Percentiles rank a stretch among this genome's conserved stretches.
Conservation (phyloP, 306 rosid genomes). For the Benincasa hispida region DNA sequence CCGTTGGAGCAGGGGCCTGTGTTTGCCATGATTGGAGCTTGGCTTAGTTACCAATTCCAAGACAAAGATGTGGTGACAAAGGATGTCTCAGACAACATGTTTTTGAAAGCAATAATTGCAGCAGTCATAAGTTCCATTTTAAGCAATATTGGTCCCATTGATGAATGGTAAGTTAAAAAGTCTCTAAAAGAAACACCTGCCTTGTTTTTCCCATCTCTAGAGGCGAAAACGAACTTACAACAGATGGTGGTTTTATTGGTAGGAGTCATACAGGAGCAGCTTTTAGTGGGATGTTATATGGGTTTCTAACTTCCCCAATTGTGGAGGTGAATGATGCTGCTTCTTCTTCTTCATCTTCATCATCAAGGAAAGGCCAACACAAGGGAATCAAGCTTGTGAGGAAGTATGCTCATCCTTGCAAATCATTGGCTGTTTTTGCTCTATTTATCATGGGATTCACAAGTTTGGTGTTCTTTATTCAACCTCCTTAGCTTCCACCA, state of each 20-base stretch:
- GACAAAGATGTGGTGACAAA: conserved; percentile 39
- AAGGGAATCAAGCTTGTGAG: conserved; percentile 59
- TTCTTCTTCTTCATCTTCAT: conserved; percentile 8
- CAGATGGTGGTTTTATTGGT: too few species aligned
- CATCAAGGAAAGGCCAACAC: conserved; percentile 26
- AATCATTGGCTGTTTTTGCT: conserved; percentile 43
- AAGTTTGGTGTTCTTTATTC: conserved; percentile 44
- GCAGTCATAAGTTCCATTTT: conserved; percentile 44
- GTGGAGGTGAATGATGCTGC: conserved; percentile 44
- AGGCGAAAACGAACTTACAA: too few species aligned
- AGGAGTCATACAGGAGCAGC: conserved; percentile 84
- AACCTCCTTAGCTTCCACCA: conserved; percentile 64
- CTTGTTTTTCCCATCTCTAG: too few species aligned
- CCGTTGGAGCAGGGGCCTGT: conserved; percentile 59
- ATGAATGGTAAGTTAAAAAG: conserved; percentile 46
- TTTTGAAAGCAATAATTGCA: conserved; percentile 55
- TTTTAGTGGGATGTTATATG: conserved; percentile 58
- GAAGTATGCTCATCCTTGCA: conserved; percentile 48
- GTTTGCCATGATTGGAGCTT: conserved; percentile 88
- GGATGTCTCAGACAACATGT: conserved; percentile 45
- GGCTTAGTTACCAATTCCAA: conserved; percentile 67
- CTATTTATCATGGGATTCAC: conserved; percentile 38
- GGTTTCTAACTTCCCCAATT: conserved; percentile 47
- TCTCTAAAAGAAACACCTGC: background rate
- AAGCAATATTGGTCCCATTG: conserved; percentile 66